phyloP scores from a whole-genome alignment of 2,329 filamentous ascomycete genomes.

The Didymella segeticola region DNA sequence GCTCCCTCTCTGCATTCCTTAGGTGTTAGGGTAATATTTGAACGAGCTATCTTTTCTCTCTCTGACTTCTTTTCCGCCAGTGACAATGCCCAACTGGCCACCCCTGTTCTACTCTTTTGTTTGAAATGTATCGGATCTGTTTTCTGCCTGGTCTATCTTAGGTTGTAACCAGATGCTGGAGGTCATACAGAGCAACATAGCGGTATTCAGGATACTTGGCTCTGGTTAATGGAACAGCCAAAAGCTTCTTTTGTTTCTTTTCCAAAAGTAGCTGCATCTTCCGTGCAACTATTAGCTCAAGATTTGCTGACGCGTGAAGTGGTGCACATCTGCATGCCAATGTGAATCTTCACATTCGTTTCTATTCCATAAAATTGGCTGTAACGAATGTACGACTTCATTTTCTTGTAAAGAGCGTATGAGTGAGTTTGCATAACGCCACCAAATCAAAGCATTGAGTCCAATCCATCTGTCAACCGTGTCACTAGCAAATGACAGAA shows the following conservation, averaged over 20 bases:
- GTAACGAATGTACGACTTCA: background rate
- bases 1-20: conserved; percentile 10
- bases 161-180: no score
- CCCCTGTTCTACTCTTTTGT: no score
- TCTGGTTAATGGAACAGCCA: no score
- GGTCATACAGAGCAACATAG: no score
- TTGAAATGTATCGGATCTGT: no score
- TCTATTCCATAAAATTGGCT: background rate
- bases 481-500: background rate
- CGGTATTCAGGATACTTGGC: no score
- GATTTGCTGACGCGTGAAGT: no score
- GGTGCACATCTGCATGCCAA: background rate
- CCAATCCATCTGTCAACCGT: background rate
- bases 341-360: background rate
- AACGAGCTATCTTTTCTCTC: background rate
- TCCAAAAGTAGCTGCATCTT: background rate
- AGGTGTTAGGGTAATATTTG: background rate
- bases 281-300: background rate
- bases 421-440: background rate
- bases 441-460: background rate
- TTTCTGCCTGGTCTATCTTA: no score
- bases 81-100: no score
- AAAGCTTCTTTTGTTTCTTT: background rate
- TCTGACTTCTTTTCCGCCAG: no score
- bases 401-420: background rate